Evolutionary conservation across 495 filamentous ascomycete genomes (phyloP), one percentile per base, ranked within the genome.

Genomic region (Poronia punctata): DNA sequence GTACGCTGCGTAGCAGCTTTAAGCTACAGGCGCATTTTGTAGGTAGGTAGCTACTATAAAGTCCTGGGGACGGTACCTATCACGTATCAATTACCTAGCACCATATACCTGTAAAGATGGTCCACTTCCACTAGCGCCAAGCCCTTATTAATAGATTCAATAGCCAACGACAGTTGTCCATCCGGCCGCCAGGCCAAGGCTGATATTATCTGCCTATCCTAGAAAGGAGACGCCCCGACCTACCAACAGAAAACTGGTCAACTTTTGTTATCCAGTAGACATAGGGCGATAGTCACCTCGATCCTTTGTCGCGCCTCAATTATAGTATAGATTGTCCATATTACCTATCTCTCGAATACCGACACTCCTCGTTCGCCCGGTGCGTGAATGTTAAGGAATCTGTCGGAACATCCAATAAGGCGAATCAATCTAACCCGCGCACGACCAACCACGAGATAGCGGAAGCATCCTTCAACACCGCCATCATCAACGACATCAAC

Each of bases 161-260:
- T n/a, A n/a, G n/a, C n/a, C n/a, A n/a, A n/a, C n/a, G n/a, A n/a
- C n/a, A n/a, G n/a, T n/a, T n/a, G n/a, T n/a, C n/a, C n/a, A n/a
- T n/a, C 42, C 42, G 33, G 35, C 34, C 25, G 26, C 18, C 16
- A 32, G 42, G 20, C 27, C 19, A 31, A 34, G n/a, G n/a, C 23
- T 23, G 22, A 38, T 23, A 28, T 38, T 38, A 24, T 11, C 7
- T 23, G 15, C 25, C 7, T 20, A 35, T 35, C 31, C 40, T 35
- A 27, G 40, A 42, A 34, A 42, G 40, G 40, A 35, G 40, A 42
- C n/a, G n/a, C n/a, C n/a, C n/a, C n/a, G n/a, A n/a, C n/a, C n/a
- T n/a, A 6, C 16, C 31, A 33, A 23, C 40, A 17, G 40, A 34
- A 42, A 35, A 42, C 22, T 42, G n/a, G 21, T 35, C 17, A 38